Evolutionary conservation across 495 filamentous ascomycete species (phyloP).

Genomic region (Penicillium verhagenii): DNA sequence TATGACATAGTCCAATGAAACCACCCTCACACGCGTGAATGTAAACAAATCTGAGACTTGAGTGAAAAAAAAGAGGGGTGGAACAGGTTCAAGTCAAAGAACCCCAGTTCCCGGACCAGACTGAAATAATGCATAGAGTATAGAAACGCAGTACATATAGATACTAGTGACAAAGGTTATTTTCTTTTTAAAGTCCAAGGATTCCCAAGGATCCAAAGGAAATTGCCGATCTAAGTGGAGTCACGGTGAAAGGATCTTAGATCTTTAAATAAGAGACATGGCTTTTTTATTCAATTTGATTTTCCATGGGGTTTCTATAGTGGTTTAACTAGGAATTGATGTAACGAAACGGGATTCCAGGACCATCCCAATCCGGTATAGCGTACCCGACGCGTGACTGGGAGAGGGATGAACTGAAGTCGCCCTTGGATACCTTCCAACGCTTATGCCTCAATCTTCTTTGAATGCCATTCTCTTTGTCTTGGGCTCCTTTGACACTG

Average conservation of each 20-base stretch:
- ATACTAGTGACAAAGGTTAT: too few relatives aligned
- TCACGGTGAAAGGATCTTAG: background rate
- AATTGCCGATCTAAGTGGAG: conserved; percentile 1
- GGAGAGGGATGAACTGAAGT: conserved; percentile 30
- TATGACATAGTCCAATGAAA: conserved; percentile 3
- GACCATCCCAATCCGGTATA: conserved; percentile 29
- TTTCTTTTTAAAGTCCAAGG: too few relatives aligned
- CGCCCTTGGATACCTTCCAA: conserved; percentile 29
- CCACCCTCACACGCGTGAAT: background rate
- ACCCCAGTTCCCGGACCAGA: conserved; percentile 1
- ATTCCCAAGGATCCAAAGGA: too few relatives aligned
- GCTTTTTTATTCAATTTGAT: too few relatives aligned
- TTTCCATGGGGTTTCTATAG: too few relatives aligned
- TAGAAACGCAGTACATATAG: too few relatives aligned
- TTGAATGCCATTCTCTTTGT: conserved; percentile 27
- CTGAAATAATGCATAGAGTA: background rate
- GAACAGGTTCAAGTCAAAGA: background rate
- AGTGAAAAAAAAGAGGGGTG: background rate
- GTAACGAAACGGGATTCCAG: background rate
- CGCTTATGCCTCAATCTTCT: conserved; percentile 16
- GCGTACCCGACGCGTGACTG: conserved; percentile 47
- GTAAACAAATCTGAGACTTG: conserved; percentile 22
- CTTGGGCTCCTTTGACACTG: background rate
- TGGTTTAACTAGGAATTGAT: background rate
- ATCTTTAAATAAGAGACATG: background rate